Evolutionary conservation across 73 alveolate genomes (phyloP).

Genomic region (Tetrahymena malaccensis): DNA sequence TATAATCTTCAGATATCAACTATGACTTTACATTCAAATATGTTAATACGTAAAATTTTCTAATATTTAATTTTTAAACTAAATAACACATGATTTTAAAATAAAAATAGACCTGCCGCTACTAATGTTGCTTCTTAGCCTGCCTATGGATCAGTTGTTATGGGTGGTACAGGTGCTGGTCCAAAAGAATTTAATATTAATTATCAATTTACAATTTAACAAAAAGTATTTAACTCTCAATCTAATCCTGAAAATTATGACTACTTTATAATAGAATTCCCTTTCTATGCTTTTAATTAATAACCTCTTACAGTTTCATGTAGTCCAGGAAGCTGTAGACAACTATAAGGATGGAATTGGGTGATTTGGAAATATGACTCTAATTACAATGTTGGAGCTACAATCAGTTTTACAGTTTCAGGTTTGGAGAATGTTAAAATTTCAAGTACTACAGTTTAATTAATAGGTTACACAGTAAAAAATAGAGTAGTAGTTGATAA

Average conservation of each 20-base stretch:
- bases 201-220: neutral
- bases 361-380: neutral
- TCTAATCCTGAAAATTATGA: conserved; percentile 7
- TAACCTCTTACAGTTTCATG: conserved; percentile 5
- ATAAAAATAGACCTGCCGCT: neutral
- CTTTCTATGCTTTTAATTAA: neutral
- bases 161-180: neutral
- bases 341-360: conserved; percentile 28
- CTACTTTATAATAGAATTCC: conserved; percentile 16
- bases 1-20: neutral
- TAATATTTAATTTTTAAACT: neutral
- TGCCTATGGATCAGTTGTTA: neutral
- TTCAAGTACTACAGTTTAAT: neutral
- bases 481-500: conserved; percentile 14
- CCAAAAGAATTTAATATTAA: neutral
- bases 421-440: neutral
- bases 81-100: neutral
- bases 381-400: neutral
- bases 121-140: neutral
- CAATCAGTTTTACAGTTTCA: neutral
- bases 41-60: neutral
- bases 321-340: conserved; percentile 4
- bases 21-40: neutral
- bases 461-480: conserved; percentile 12
- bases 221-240: neutral